Evolutionary conservation across 768 basidiomycete genomes (phyloP).

Genomic region (Nidularia sp.): DNA sequence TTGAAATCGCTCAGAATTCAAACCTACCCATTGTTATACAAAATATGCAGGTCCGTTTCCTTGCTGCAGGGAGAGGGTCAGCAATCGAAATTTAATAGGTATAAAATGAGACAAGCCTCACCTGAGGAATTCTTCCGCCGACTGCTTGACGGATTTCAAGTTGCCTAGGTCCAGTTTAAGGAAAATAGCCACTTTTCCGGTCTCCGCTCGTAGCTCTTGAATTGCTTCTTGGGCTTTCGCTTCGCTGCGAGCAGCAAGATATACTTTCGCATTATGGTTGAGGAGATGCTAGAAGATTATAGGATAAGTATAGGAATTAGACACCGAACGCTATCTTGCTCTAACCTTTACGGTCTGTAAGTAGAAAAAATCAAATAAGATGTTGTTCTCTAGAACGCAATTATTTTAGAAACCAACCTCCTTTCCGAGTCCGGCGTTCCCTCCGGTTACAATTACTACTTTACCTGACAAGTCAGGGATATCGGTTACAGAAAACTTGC

Average conservation of each 20-base stretch:
- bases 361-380: background rate
- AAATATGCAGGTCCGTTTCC: background rate
- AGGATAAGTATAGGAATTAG: background rate
- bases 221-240: constrained; percentile 15
- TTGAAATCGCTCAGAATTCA: no score
- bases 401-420: constrained; percentile 6
- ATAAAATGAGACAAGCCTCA: background rate
- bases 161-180: constrained; percentile 33
- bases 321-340: no score
- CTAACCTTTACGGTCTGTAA: no score
- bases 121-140: constrained; percentile 29
- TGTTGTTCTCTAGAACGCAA: background rate
- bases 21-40: background rate
- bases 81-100: background rate
- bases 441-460: constrained; percentile 28
- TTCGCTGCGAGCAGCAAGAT: background rate
- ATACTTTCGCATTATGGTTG: background rate
- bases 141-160: constrained; percentile 24
- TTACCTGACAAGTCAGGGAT: constrained; percentile 32
- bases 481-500: constrained; percentile 16
- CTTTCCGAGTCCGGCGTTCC: constrained; percentile 33
- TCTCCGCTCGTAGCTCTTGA: constrained; percentile 24
- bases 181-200: constrained; percentile 29
- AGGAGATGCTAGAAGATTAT: background rate
- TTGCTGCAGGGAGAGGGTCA: background rate